These are phyloP conservation scores for Myxozyma melibiosi DNA, from an alignment of 805 yeast genomes.

Conservation along the genomic window DNA sequence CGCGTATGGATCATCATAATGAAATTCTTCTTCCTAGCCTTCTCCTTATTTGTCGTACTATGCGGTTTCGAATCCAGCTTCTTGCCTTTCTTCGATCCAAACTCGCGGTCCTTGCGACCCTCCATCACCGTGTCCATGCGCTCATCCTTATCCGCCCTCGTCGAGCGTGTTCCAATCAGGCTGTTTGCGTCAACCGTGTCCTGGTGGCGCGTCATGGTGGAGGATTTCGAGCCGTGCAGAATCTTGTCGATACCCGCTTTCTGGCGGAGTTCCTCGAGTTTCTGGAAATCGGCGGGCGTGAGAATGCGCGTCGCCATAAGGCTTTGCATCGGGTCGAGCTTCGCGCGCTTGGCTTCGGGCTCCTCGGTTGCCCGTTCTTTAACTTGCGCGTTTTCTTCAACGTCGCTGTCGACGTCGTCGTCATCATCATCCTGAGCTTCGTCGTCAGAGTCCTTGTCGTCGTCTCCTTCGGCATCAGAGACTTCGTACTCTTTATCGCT, in stretches of 20 bases:
- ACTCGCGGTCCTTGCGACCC: conserved; percentile 92
- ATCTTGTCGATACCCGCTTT: conserved; percentile 84
- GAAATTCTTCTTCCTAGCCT: conserved; percentile 97
- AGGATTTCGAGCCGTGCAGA: conserved; percentile 53
- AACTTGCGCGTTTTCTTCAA: not conserved
- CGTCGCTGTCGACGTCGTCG: conserved; percentile 14
- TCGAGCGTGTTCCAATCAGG: conserved; percentile 74
- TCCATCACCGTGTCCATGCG: conserved; percentile 82
- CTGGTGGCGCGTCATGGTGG: conserved; percentile 55
- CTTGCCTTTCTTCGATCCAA: conserved; percentile 85
- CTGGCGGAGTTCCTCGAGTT: conserved; percentile 80
- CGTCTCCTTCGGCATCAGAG: conserved; percentile 37
- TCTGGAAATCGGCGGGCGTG: conserved; percentile 98
- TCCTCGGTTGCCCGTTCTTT: not conserved
- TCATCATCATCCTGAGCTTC: conserved; percentile 35
- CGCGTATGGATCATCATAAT: conserved; percentile 98
- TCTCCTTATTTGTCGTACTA: conserved; percentile 93
- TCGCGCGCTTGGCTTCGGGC: conserved; percentile 29
- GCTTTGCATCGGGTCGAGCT: conserved; percentile 49
- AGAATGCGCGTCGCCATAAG: conserved; percentile 76
- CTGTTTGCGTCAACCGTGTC: conserved; percentile 80
- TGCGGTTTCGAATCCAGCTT: conserved; percentile 65
- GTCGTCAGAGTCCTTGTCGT: conserved; percentile 38
- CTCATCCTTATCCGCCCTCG: conserved; percentile 87
- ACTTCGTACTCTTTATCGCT: conserved; percentile 57